These are phyloP conservation scores for Cutaneotrichosporon cutaneum DNA, from an alignment of 1,284 basidiomycete genomes.

Conservation along the genomic window DNA sequence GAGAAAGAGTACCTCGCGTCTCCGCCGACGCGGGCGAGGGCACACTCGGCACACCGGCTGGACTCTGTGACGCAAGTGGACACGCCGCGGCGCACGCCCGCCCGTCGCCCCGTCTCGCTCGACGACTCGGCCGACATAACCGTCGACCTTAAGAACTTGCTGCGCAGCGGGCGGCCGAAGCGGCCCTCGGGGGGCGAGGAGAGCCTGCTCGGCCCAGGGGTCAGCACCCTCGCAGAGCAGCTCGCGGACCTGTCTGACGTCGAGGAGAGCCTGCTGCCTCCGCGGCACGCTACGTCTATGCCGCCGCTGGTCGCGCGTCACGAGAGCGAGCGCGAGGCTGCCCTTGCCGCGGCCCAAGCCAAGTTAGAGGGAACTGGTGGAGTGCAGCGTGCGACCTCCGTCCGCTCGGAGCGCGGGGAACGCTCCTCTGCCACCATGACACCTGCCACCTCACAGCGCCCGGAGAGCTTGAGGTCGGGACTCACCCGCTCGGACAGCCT, in stretches of 20 bases:
- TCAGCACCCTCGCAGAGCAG: neutral
- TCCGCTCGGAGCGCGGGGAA: neutral
- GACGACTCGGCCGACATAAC: slow-evolving; percentile 30
- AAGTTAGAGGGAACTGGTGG: neutral
- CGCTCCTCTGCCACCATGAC: neutral
- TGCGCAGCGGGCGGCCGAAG: slow-evolving; percentile 35
- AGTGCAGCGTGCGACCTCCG: neutral
- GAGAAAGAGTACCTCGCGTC: neutral
- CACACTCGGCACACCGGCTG: neutral
- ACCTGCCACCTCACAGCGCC: neutral
- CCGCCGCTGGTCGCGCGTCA: neutral
- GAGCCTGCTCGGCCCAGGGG: slow-evolving; percentile 26
- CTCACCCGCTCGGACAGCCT: slow-evolving; percentile 10
- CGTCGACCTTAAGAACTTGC: slow-evolving; percentile 38
- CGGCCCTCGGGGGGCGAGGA: slow-evolving; percentile 41
- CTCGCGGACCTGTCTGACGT: slow-evolving; percentile 18
- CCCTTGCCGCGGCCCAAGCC: neutral
- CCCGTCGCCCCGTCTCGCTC: neutral
- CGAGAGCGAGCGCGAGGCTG: neutral
- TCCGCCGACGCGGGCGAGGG: neutral
- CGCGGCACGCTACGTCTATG: neutral
- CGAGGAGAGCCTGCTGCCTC: slow-evolving; percentile 8
- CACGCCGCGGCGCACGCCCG: neutral
- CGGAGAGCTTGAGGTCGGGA: neutral
- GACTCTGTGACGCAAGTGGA: no score